phyloP scores from a whole-genome alignment of 1,284 basidiomycete genomes.

The Sanghuangporus weigelae region DNA sequence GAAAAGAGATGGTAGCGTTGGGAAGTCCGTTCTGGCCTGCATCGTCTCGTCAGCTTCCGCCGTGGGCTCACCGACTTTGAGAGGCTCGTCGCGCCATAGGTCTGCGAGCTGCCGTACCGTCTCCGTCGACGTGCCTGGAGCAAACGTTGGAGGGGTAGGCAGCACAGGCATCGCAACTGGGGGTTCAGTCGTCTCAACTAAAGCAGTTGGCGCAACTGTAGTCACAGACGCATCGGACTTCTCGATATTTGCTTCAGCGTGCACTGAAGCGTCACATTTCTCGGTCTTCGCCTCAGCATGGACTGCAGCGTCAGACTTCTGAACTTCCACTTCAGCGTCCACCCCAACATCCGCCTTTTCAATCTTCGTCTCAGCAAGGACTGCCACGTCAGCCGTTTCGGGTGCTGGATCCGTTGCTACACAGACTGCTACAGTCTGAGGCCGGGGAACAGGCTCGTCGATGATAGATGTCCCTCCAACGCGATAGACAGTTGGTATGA shows the following conservation, averaged over 20 bases:
- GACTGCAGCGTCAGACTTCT: slow-evolving; percentile 1
- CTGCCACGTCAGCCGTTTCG: slow-evolving; percentile 11
- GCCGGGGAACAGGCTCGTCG: not conserved
- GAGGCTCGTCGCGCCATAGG: not conserved
- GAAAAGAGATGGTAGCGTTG: not conserved
- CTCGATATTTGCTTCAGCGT: not conserved
- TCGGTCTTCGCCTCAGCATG: slow-evolving; percentile 1
- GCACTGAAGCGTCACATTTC: not conserved
- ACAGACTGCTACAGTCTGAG: not conserved
- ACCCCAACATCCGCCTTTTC: slow-evolving; percentile 9
- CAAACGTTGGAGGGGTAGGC: slow-evolving; percentile 6
- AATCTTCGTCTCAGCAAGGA: slow-evolving; percentile 4
- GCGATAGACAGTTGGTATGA: slow-evolving; percentile 47
- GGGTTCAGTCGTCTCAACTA: not conserved
- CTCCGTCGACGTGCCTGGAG: not conserved
- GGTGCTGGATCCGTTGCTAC: slow-evolving; percentile 15
- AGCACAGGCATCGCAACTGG: slow-evolving; percentile 2
- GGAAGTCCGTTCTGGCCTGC: not conserved
- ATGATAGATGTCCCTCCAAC: slow-evolving; percentile 30
- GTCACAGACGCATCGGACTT: slow-evolving; percentile 9
- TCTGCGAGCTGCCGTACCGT: not conserved
- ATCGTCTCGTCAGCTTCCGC: not conserved
- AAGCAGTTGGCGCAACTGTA: not conserved
- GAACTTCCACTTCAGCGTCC: slow-evolving; percentile 1
- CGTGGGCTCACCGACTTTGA: not conserved